phyloP scores from a whole-genome alignment of 495 filamentous ascomycete species.

The Podospora conica region DNA sequence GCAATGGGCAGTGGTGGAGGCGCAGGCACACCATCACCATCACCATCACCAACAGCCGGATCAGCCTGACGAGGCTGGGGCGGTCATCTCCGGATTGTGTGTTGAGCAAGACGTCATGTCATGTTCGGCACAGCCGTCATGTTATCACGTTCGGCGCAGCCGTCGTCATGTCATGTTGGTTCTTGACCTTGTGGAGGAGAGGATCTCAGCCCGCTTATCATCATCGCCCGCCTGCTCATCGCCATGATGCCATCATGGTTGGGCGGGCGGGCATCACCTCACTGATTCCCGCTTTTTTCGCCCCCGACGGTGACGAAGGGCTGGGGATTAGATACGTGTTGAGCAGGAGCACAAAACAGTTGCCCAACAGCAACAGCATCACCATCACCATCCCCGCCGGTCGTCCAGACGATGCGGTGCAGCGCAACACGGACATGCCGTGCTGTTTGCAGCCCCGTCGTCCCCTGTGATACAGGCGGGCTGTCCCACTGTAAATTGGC shows the following conservation, averaged over 20 bases:
- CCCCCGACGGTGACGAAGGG: not conserved
- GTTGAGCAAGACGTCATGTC: not conserved
- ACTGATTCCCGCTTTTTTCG: not conserved
- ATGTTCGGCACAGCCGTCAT: too few relatives aligned
- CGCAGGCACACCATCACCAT: not conserved
- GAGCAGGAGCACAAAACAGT: not conserved
- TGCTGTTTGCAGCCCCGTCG: not conserved
- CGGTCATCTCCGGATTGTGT: not conserved
- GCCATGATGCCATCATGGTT: not conserved
- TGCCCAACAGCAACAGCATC: not conserved
- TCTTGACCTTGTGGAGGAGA: too few relatives aligned
- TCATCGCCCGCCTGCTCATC: not conserved
- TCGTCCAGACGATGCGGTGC: not conserved
- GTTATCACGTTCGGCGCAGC: too few relatives aligned
- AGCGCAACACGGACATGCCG: not conserved
- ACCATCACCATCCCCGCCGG: too few relatives aligned
- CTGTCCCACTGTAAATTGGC: not conserved
- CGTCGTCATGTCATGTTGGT: too few relatives aligned
- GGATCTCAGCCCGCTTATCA: not conserved
- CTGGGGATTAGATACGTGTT: not conserved
- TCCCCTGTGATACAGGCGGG: not conserved
- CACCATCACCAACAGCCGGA: not conserved
- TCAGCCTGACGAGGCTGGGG: not conserved
- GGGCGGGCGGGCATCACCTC: not conserved
- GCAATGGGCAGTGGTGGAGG: not conserved